phyloP scores from a whole-genome alignment of 2,329 filamentous ascomycete species.

The Ascochyta clinopodiicola region DNA sequence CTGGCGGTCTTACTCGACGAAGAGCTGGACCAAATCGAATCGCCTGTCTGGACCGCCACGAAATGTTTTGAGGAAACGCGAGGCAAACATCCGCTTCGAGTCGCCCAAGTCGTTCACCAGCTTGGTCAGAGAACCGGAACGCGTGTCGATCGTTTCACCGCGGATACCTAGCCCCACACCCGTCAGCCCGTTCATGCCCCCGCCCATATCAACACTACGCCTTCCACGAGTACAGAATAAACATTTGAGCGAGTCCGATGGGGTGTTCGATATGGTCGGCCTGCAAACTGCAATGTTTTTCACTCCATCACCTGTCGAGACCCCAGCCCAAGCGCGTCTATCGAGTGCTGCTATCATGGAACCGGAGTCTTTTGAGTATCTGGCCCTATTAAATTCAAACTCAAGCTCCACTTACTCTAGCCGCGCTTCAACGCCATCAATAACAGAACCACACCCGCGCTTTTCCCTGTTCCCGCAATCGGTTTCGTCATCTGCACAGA shows the following conservation, averaged over 20 bases:
- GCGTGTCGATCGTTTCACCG: conserved; percentile 13
- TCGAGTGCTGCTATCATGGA: background rate
- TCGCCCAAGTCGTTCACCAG: background rate
- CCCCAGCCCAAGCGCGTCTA: conserved; percentile 7
- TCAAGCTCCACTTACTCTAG: conserved; percentile 11
- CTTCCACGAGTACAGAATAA: too few species aligned
- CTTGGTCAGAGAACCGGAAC: conserved; percentile 5
- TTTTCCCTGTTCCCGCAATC: background rate
- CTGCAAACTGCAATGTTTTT: conserved; percentile 10
- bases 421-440: conserved; percentile 5
- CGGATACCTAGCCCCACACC: conserved; percentile 12
- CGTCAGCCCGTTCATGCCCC: conserved; percentile 12
- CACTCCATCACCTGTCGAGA: conserved; percentile 1
- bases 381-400: background rate
- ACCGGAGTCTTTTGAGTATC: background rate
- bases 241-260: background rate
- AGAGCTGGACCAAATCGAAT: conserved; percentile 14
- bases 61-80: conserved; percentile 8
- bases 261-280: conserved; percentile 5
- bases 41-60: background rate
- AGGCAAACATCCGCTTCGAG: conserved; percentile 10
- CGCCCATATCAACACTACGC: conserved; percentile 2
- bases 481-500: background rate
- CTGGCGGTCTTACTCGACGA: conserved; percentile 21
- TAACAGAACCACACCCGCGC: background rate